Evolutionary conservation across 805 yeast genomes (phyloP).

Genomic region (Candida orba): DNA sequence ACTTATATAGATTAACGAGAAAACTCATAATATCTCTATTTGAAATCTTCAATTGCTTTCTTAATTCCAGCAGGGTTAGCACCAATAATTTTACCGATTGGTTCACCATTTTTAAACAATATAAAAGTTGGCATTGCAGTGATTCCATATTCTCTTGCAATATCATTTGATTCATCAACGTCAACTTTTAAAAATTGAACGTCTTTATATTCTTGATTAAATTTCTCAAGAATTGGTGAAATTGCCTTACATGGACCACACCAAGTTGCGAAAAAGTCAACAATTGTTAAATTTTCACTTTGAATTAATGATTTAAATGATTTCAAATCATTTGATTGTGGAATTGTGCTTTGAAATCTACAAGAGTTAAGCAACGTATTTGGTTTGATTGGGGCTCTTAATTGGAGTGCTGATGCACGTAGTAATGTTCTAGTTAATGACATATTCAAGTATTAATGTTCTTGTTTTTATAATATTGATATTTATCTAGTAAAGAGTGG

Average conservation of each 20-base stretch:
- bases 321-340: constrained; percentile 26
- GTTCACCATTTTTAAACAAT: constrained; percentile 52
- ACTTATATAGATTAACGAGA: too few species aligned
- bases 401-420: constrained; percentile 3
- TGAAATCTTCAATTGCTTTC: constrained; percentile 25
- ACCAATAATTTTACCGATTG: constrained; percentile 54
- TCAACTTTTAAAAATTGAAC: constrained; percentile 65
- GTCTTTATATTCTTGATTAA: constrained; percentile 31
- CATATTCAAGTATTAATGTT: not conserved
- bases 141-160: constrained; percentile 54
- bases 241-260: constrained; percentile 77
- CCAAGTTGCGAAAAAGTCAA: constrained; percentile 70
- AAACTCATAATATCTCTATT: constrained; percentile 7
- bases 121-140: constrained; percentile 75
- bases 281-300: constrained; percentile 38
- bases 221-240: constrained; percentile 46
- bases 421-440: constrained; percentile 7
- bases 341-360: constrained; percentile 21
- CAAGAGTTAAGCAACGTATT: not conserved
- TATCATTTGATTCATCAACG: constrained; percentile 54
- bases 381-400: constrained; percentile 4
- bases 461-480: too few species aligned
- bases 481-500: too few species aligned
- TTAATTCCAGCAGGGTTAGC: constrained; percentile 38
- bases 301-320: constrained; percentile 31